phyloP scores from a whole-genome alignment of 331 rosid species.

The Pyracantha coccinea region DNA sequence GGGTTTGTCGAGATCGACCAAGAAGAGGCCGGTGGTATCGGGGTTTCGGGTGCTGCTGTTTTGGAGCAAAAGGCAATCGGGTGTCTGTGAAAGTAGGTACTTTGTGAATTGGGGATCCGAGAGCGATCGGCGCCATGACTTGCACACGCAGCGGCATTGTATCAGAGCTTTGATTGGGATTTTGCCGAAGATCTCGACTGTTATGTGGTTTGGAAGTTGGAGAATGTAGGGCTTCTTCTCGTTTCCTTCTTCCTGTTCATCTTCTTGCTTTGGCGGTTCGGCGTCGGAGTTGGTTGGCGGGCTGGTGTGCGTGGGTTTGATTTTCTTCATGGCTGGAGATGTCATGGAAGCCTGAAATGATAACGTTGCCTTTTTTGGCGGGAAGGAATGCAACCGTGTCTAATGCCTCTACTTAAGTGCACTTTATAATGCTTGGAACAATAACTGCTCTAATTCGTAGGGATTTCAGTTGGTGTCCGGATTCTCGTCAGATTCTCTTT shows the following conservation, averaged over 20 bases:
- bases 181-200: background rate
- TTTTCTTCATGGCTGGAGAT: background rate
- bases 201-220: background rate
- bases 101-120: background rate
- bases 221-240: background rate
- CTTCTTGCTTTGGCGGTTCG: background rate
- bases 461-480: no score
- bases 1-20: conserved; percentile 1
- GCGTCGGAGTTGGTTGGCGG: background rate
- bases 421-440: no score
- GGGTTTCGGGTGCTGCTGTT: background rate
- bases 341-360: no score
- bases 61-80: background rate
- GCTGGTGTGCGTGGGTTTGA: background rate
- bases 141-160: background rate
- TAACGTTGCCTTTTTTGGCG: no score
- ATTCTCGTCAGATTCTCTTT: no score
- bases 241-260: background rate
- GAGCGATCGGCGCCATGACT: background rate
- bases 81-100: background rate
- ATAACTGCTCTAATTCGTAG: no score
- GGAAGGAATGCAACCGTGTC: no score
- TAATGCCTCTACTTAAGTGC: no score
- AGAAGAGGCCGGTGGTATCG: background rate
- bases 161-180: background rate